Base-by-base conservation (phyloP, 176 grass and related monocot species). In the Eleusine coracana region DNA sequence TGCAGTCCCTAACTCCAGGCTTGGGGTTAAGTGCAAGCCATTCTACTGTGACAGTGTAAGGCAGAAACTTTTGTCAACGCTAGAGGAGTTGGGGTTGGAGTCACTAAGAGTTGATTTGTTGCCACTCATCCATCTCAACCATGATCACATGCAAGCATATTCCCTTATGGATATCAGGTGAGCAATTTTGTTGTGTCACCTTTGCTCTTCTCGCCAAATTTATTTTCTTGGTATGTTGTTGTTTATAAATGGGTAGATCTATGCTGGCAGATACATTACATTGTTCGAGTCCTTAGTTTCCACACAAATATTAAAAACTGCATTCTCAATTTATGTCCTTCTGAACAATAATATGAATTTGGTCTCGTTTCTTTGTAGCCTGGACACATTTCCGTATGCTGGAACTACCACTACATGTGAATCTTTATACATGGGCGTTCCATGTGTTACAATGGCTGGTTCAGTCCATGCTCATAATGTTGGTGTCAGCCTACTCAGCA, bases 111-210 rank as follows among this genome's bases (percentile, higher is more conserved):
- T 99, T 42, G 96, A 99, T 84, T 86, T 99, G 81, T 88, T 99
- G 73, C 93, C 96, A 50, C 88, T 99, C 48, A 99, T 99, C 85
- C 93, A 96, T 86, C 91, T 99, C 71, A 99, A 99, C 61, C 96
- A 99, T 80, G 96, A 99, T 77, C 96, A 99, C 86, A 99, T 99
- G 96, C 96, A 99, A 74, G 93, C 96, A 49, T 99, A 99, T 90
- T 99, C 96, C 62, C 71, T 99, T 61, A 99, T 99, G 89, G 96
- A 99, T 87, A 96, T 99, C 71, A 99, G 96, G 96, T 96, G 41
- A 77, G 68, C 49, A 83, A 8, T 45, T 45, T 7, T 45, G 18
- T 76, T 67, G 13, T 25, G 14, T 68, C n/a, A 73, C 18, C 49
- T 76, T 75, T 51, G 7, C 29, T 79, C 41, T 70, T 87, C 62